Percentiles rank a stretch among this genome's conserved stretches.
These are phyloP conservation scores for Cladosporium cucumerinum DNA, from an alignment of 2,329 filamentous ascomycete genomes.

Conservation along the genomic window DNA sequence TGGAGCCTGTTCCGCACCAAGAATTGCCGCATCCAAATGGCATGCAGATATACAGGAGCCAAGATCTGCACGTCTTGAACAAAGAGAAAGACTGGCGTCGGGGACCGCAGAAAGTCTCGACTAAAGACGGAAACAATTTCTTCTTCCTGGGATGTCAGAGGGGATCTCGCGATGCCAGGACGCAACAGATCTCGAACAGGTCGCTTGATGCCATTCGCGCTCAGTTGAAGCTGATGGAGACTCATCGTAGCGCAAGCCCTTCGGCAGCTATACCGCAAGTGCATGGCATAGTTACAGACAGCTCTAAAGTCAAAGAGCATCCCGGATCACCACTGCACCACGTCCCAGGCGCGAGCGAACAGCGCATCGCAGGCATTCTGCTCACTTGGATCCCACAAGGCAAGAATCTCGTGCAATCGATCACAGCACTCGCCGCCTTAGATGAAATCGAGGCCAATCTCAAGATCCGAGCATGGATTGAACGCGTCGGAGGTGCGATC, in stretches of 20 bases:
- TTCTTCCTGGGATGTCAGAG: neutral
- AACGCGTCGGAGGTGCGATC: neutral
- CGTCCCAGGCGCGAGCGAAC: neutral
- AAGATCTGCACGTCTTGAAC: neutral
- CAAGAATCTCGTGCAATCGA: neutral
- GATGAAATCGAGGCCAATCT: neutral
- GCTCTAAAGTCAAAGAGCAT: too few species aligned
- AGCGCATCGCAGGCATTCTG: neutral
- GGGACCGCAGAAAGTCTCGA: neutral
- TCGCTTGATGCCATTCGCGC: neutral
- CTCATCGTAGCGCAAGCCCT: neutral
- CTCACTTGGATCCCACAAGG: slow-evolving; percentile 2
- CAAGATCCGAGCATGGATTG: neutral
- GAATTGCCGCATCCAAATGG: neutral
- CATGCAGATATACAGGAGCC: neutral
- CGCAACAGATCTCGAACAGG: neutral
- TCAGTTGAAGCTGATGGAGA: neutral
- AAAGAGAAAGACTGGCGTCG: neutral
- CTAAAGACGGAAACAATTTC: neutral
- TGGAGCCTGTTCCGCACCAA: neutral
- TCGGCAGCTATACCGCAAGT: neutral
- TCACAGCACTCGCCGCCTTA: neutral
- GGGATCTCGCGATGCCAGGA: neutral
- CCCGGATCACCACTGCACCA: neutral
- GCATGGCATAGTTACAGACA: neutral